Conservation (phyloP, 768 basidiomycete species). For the Phlegmacium glaucopus region DNA sequence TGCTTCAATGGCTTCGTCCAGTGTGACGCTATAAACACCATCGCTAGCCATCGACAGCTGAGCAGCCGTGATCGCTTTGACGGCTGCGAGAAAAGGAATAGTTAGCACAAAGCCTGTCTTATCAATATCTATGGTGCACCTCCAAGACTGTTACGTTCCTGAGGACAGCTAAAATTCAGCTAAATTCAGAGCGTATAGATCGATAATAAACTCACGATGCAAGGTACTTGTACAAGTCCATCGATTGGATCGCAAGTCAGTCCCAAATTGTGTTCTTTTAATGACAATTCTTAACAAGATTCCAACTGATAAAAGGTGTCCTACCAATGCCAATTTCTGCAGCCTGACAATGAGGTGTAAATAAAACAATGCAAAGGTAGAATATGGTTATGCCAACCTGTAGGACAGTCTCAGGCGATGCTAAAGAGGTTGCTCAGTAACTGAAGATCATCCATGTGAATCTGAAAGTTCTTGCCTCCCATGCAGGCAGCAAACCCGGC, state of each 20-base stretch:
- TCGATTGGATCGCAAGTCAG: constrained; percentile 95
- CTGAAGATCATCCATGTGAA: not conserved
- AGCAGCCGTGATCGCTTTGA: constrained; percentile 91
- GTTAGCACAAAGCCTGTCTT: constrained; percentile 1
- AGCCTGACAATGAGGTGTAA: constrained; percentile 39
- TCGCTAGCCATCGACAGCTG: constrained; percentile 93
- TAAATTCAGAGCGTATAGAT: not conserved
- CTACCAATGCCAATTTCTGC: constrained; percentile 89
- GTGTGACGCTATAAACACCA: constrained; percentile 79
- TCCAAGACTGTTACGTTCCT: constrained; percentile 86
- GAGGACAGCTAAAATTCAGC: constrained; percentile 1
- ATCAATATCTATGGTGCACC: constrained; percentile 35
- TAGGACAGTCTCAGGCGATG: constrained; percentile 76
- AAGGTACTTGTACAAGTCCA: constrained; percentile 92
- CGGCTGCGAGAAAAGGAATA: constrained; percentile 44
- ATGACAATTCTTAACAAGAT: not conserved
- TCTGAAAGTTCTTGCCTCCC: constrained; percentile 56
- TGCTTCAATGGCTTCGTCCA: constrained; percentile 95
- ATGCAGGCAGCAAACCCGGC: constrained; percentile 93
- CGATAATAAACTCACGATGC: constrained; percentile 62
- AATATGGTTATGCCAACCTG: constrained; percentile 43
- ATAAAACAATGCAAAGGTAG: constrained; percentile 9
- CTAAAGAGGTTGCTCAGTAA: constrained; percentile 28
- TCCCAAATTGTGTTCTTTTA: constrained; percentile 78
- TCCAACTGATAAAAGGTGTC: constrained; percentile 10